These are phyloP conservation scores for Phaeosphaeriaceae sp. DNA, from an alignment of 2,329 filamentous ascomycete genomes.

Conservation along the genomic window DNA sequence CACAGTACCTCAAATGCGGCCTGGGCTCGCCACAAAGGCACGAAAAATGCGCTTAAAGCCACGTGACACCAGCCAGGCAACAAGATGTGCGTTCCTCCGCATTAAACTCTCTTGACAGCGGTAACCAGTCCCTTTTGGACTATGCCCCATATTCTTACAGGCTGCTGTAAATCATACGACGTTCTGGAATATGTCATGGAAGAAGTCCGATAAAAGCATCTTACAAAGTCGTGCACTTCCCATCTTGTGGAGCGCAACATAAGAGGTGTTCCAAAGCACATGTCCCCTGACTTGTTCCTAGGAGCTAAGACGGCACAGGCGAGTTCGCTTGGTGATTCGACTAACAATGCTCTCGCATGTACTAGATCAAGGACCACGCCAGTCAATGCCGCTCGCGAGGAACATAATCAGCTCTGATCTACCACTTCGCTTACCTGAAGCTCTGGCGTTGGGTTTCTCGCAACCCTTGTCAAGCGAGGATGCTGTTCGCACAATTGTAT, in stretches of 20 bases:
- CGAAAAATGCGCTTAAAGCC: background rate
- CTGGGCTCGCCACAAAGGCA: background rate
- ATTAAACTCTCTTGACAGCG: background rate
- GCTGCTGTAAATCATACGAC: background rate
- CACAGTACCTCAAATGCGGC: too few relatives aligned
- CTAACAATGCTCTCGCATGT: background rate
- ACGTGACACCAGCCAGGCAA: background rate
- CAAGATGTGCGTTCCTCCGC: background rate
- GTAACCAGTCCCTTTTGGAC: background rate
- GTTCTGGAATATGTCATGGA: background rate
- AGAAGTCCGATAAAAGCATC: background rate
- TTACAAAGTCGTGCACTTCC: background rate
- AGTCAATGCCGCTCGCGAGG: background rate
- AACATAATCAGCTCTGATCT: background rate
- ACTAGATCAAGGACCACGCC: background rate
- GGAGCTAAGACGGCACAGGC: background rate
- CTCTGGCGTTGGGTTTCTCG: background rate
- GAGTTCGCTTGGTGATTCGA: background rate
- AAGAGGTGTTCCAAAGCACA: background rate
- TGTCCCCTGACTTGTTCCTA: background rate
- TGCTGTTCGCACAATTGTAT: too few relatives aligned
- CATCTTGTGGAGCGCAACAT: background rate
- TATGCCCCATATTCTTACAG: background rate
- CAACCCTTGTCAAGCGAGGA: background rate
- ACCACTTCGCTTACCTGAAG: background rate